A percentile compares a stretch with the other conserved stretches of the same genome.
Evolutionary conservation across 176 grass and related monocot species (phyloP).

Genomic region (Oryza rufipogon): DNA sequence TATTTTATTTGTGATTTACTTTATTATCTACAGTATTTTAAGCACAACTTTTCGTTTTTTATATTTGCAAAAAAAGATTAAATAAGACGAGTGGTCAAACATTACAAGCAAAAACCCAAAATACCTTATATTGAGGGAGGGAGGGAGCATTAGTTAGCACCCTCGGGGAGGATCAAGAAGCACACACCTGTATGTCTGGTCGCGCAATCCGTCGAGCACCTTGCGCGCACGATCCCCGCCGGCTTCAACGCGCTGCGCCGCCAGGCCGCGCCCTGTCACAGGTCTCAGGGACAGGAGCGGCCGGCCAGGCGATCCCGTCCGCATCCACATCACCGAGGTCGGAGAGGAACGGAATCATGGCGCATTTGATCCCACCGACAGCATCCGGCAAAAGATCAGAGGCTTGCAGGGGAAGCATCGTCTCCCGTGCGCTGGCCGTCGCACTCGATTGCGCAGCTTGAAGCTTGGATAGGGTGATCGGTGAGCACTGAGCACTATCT

Average conservation of each 20-base stretch:
- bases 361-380: neutral
- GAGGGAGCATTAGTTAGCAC: neutral
- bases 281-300: neutral
- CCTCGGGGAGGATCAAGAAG: neutral
- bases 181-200: constrained; percentile 30
- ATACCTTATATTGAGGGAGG: too few species aligned
- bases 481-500: neutral
- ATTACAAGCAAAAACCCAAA: too few species aligned
- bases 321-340: neutral
- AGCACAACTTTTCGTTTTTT: too few species aligned
- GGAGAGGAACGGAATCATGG: neutral
- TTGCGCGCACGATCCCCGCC: constrained; percentile 6
- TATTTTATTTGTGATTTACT: too few species aligned
- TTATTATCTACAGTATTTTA: too few species aligned
- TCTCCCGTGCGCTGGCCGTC: constrained; percentile 1
- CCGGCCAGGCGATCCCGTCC: neutral
- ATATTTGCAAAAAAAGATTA: too few species aligned
- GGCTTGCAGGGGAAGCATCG: neutral
- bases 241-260: neutral
- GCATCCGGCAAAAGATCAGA: neutral
- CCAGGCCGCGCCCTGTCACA: neutral
- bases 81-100: too few species aligned
- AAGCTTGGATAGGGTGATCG: neutral
- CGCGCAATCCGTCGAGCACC: constrained; percentile 44
- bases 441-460: neutral